Percentiles rank a stretch among this genome's conserved stretches.
Conservation (phyloP, 345 rosid genomes). For the Acer saccharum region DNA sequence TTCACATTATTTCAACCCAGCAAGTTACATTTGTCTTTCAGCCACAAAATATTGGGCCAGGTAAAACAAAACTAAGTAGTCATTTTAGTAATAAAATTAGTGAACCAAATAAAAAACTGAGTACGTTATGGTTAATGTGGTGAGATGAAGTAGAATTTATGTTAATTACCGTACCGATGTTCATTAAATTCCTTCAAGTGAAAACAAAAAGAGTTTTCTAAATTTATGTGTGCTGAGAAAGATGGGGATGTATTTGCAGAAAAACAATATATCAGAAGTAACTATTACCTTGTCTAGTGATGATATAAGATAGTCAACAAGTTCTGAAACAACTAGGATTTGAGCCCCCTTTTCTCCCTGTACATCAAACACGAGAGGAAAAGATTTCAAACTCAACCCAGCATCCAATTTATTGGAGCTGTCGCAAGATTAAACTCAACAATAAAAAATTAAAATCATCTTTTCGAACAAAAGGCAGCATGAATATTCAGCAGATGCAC, state of each 20-base stretch:
- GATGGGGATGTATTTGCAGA: not conserved
- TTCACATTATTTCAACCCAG: not conserved
- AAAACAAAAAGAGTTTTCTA: not conserved
- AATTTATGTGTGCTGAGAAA: not conserved
- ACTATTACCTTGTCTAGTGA: conserved; percentile 74
- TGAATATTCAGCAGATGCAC: not conserved
- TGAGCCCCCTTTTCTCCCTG: conserved; percentile 93
- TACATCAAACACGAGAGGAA: conserved; percentile 21
- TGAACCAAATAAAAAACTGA: not conserved
- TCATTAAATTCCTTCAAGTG: not conserved
- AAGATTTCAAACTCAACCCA: not conserved
- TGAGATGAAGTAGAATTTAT: not conserved
- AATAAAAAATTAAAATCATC: not conserved
- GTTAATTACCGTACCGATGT: not conserved
- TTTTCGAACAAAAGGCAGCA: not conserved
- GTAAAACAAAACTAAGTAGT: not conserved
- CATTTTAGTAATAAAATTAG: not conserved
- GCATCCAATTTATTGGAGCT: not conserved
- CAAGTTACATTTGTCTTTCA: not conserved
- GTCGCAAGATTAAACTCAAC: not conserved
- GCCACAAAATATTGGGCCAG: not conserved
- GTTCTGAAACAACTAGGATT: conserved; percentile 80
- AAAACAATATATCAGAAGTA: conserved; percentile 13
- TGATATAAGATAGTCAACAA: conserved; percentile 70
- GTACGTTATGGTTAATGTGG: not conserved